Evolutionary conservation across 1,284 basidiomycete genomes (phyloP).

Genomic region (Rhizopogon parksii): DNA sequence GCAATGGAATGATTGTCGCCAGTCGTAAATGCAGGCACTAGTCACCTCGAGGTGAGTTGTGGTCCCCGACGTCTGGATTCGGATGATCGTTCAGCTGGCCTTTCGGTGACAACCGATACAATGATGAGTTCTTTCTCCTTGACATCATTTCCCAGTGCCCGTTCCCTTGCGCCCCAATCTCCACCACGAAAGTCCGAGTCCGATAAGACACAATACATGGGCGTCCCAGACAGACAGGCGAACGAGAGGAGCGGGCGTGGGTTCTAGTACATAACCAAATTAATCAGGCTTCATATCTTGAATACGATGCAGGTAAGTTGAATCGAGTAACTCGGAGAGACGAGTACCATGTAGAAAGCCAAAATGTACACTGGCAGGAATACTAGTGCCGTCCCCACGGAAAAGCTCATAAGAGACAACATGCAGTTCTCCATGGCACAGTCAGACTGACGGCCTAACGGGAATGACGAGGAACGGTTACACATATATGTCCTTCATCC

Average conservation of each 20-base stretch:
- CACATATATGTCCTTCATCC: neutral
- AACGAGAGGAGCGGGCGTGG: neutral
- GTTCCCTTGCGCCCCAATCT: too few relatives aligned
- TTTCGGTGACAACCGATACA: too few relatives aligned
- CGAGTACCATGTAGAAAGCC: neutral
- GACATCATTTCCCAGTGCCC: too few relatives aligned
- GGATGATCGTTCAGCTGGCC: too few relatives aligned
- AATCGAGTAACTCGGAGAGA: neutral
- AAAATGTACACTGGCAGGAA: neutral
- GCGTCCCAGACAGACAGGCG: neutral
- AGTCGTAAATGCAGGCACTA: too few relatives aligned
- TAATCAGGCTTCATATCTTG: conserved; percentile 1
- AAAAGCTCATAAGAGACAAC: neutral
- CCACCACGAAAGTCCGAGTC: neutral
- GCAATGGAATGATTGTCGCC: too few relatives aligned
- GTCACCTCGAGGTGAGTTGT: too few relatives aligned
- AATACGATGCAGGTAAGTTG: neutral
- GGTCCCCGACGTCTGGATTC: too few relatives aligned
- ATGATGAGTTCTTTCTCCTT: too few relatives aligned
- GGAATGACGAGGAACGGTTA: neutral
- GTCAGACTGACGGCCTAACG: neutral
- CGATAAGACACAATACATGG: neutral
- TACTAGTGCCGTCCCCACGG: neutral
- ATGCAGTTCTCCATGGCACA: neutral
- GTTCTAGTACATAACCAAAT: too few relatives aligned